These are phyloP conservation scores for Funneliformis geosporum DNA, from an alignment of 192 early-diverging fungal genomes.

Conservation along the genomic window DNA sequence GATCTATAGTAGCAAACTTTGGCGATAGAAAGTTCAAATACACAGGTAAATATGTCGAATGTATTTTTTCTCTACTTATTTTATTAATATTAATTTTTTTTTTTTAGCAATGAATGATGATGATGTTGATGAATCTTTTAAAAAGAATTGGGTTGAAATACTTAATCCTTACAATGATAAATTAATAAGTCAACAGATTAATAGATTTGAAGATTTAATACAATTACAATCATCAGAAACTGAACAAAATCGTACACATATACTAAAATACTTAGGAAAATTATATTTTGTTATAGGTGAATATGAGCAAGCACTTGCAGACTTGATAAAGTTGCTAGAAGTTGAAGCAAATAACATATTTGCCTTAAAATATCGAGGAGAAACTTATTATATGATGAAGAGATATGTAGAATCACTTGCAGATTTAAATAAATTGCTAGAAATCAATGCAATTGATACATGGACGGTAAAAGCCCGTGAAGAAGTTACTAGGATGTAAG, in stretches of 20 bases:
- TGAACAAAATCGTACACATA: not conserved
- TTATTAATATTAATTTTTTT: no score
- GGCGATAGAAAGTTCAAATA: conserved; percentile 68
- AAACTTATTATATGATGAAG: not conserved
- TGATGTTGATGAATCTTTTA: not conserved
- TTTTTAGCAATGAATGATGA: not conserved
- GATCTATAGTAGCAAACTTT: conserved; percentile 78
- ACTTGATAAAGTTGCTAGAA: conserved; percentile 4
- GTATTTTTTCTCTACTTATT: no score
- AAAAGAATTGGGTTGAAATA: not conserved
- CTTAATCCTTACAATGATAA: not conserved
- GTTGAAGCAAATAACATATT: not conserved
- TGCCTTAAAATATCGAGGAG: not conserved
- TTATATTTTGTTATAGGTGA: not conserved
- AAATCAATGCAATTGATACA: not conserved
- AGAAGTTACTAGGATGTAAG: not conserved
- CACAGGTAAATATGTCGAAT: no score
- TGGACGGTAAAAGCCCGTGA: not conserved
- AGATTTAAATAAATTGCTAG: not conserved
- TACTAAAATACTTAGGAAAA: not conserved
- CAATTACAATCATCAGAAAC: not conserved
- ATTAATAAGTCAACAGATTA: not conserved
- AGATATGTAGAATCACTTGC: not conserved
- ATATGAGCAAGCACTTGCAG: not conserved
- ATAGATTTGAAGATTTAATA: not conserved